These are phyloP conservation scores for Neoarthrinium moseri DNA, from an alignment of 2,329 filamentous ascomycete genomes.

Conservation along the genomic window DNA sequence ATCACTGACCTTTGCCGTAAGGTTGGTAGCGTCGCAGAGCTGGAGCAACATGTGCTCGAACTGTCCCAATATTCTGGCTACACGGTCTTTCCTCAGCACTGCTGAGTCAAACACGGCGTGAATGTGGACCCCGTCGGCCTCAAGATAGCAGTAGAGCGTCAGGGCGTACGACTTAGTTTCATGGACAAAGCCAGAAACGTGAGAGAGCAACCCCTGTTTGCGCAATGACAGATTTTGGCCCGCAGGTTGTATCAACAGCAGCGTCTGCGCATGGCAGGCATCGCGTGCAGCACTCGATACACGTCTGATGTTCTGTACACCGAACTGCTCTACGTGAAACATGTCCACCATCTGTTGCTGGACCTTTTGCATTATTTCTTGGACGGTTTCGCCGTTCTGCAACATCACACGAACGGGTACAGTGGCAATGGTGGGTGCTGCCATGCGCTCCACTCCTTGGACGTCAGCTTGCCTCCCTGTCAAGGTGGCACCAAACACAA, in stretches of 20 bases:
- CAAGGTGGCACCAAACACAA: not conserved
- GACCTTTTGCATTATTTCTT: not conserved
- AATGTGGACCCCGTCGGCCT: too few relatives aligned
- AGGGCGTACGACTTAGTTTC: not conserved
- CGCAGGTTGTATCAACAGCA: slow-evolving; percentile 7
- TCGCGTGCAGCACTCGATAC: not conserved
- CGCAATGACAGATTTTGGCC: not conserved
- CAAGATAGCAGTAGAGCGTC: too few relatives aligned
- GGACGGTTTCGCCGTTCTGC: not conserved
- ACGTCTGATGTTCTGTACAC: slow-evolving; percentile 7
- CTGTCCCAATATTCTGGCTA: too few relatives aligned
- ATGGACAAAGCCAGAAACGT: too few relatives aligned
- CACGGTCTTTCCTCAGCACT: too few relatives aligned
- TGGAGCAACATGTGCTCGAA: not conserved
- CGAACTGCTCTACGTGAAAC: slow-evolving; percentile 8
- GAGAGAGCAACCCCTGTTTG: too few relatives aligned
- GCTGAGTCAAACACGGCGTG: too few relatives aligned
- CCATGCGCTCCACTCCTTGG: not conserved
- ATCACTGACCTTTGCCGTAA: too few relatives aligned
- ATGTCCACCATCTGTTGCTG: not conserved
- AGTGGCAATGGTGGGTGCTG: not conserved
- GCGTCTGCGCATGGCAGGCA: slow-evolving; percentile 8
- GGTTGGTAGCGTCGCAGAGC: not conserved
- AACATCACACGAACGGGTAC: not conserved
- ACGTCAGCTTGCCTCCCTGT: not conserved